These are phyloP conservation scores for Teunomyces tritomae DNA, from an alignment of 805 yeast genomes.

Conservation along the genomic window DNA sequence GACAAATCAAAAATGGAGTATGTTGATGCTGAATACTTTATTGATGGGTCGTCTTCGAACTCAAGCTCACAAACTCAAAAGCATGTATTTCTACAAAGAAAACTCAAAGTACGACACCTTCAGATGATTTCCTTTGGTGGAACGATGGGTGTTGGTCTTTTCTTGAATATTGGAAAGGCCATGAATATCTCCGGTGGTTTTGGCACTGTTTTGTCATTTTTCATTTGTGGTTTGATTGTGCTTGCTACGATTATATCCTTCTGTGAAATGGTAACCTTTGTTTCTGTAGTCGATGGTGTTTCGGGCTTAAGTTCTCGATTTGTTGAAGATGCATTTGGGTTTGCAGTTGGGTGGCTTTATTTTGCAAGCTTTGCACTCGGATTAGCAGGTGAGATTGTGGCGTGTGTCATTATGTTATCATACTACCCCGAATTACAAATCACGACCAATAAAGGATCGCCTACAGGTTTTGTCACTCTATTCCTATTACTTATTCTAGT, in stretches of 20 bases:
- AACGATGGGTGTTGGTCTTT: slow-evolving; percentile 73
- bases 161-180: slow-evolving; percentile 69
- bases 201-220: slow-evolving; percentile 68
- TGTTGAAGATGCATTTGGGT: slow-evolving; percentile 76
- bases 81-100: slow-evolving; percentile 45
- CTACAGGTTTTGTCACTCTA: slow-evolving; percentile 64
- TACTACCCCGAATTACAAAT: slow-evolving; percentile 59
- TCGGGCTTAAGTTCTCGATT: slow-evolving; percentile 72
- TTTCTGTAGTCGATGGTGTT: slow-evolving; percentile 77
- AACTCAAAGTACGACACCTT: slow-evolving; percentile 61
- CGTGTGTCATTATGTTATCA: slow-evolving; percentile 72
- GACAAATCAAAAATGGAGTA: not conserved
- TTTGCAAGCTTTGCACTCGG: slow-evolving; percentile 72
- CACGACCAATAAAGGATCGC: slow-evolving; percentile 43
- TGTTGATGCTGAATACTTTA: slow-evolving; percentile 4
- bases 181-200: slow-evolving; percentile 73
- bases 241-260: slow-evolving; percentile 68
- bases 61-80: slow-evolving; percentile 4
- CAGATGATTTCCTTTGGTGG: slow-evolving; percentile 81
- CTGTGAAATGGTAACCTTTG: slow-evolving; percentile 78
- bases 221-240: slow-evolving; percentile 63
- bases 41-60: slow-evolving; percentile 2
- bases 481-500: slow-evolving; percentile 45
- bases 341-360: slow-evolving; percentile 70
- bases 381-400: slow-evolving; percentile 76